Percentiles rank a stretch among this genome's conserved stretches.
Evolutionary conservation across 805 yeast genomes (phyloP).

Genomic region (Candida manassasensis): DNA sequence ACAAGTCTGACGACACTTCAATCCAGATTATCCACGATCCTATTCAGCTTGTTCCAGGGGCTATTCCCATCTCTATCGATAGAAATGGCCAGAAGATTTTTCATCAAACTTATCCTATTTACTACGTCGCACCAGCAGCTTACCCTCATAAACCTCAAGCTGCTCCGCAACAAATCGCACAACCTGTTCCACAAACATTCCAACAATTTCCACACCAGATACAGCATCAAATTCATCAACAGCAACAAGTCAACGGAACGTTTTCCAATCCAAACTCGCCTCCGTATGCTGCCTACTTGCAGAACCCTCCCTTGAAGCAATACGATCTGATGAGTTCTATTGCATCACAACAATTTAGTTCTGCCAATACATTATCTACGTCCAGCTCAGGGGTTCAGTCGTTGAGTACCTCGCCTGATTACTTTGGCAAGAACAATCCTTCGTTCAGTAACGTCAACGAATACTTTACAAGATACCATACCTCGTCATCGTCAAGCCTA

Average conservation of each 20-base stretch:
- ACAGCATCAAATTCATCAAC: background rate
- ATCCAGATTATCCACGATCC: slow-evolving; percentile 1
- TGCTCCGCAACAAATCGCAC: background rate
- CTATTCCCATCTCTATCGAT: slow-evolving; percentile 29
- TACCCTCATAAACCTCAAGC: background rate
- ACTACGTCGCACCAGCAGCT: slow-evolving; percentile 24
- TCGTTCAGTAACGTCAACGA: slow-evolving; percentile 31
- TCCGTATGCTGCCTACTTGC: background rate
- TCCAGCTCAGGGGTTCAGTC: slow-evolving; percentile 24
- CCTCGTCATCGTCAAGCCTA: slow-evolving; percentile 13
- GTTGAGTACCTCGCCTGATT: slow-evolving; percentile 29
- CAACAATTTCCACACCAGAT: background rate
- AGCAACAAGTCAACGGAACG: slow-evolving; percentile 3
- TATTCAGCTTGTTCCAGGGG: slow-evolving; percentile 4
- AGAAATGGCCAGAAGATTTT: slow-evolving; percentile 28
- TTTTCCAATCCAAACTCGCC: background rate
- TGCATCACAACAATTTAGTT: background rate
- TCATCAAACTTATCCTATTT: slow-evolving; percentile 34
- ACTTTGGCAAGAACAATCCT: slow-evolving; percentile 10
- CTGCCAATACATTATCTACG: slow-evolving; percentile 15
- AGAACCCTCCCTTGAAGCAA: background rate
- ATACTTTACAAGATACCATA: slow-evolving; percentile 19
- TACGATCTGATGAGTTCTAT: background rate
- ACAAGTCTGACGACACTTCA: slow-evolving; percentile 6
- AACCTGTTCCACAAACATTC: background rate